These are phyloP conservation scores for Candida easanensis DNA, from an alignment of 805 yeast genomes.

Conservation along the genomic window DNA sequence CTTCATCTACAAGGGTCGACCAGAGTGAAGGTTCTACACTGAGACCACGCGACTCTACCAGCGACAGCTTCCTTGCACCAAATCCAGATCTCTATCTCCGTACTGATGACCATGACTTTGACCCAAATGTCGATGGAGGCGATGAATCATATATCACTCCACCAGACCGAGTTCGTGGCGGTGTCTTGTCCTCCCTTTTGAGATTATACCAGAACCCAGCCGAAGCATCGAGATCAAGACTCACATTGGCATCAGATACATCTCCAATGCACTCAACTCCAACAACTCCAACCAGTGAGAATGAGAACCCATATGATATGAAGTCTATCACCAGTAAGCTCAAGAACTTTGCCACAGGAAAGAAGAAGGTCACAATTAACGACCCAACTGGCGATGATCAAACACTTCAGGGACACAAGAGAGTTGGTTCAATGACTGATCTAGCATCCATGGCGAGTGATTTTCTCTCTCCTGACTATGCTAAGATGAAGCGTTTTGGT, in stretches of 20 bases:
- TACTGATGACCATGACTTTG: constrained; percentile 25
- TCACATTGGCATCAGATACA: constrained; percentile 16
- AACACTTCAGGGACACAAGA: constrained; percentile 19
- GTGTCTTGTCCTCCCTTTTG: constrained; percentile 78
- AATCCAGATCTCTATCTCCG: constrained; percentile 44
- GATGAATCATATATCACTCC: constrained; percentile 50
- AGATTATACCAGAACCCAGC: constrained; percentile 57
- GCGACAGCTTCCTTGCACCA: constrained; percentile 30
- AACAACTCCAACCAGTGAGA: constrained; percentile 18
- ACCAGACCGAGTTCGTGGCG: constrained; percentile 71
- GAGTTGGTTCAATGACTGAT: constrained; percentile 21
- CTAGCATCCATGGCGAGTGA: constrained; percentile 12
- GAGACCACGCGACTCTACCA: constrained; percentile 8
- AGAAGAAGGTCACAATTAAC: constrained; percentile 24
- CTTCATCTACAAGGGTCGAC: constrained; percentile 4
- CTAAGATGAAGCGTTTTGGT: constrained; percentile 4
- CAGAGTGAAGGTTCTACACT: constrained; percentile 19
- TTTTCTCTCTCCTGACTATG: constrained; percentile 16
- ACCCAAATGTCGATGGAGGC: constrained; percentile 29
- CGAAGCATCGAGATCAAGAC: constrained; percentile 25
- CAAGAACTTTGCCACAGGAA: constrained; percentile 20
- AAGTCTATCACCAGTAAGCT: constrained; percentile 13
- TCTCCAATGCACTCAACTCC: constrained; percentile 20
- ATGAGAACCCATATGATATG: constrained; percentile 10
- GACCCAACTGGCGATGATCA: constrained; percentile 13